Evolutionary conservation across 2,329 filamentous ascomycete genomes (phyloP).

Genomic region (Rhynchosporium graminicola): DNA sequence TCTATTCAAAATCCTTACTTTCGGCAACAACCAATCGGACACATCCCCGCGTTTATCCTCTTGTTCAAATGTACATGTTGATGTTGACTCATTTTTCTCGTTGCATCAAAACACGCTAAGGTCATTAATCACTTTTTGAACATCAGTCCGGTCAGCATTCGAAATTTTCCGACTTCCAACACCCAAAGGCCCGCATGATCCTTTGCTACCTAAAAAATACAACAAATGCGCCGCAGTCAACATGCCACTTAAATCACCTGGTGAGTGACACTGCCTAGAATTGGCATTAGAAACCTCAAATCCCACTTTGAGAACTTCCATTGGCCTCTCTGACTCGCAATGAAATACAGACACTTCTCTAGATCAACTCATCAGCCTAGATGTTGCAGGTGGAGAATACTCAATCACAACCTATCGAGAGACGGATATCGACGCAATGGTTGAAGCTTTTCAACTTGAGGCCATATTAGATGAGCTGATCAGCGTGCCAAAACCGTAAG

Average conservation of each 20-base stretch:
- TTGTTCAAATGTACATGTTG: too few species aligned
- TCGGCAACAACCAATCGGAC: background rate
- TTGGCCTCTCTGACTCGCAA: background rate
- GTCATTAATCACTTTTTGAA: background rate
- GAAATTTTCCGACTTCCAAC: background rate
- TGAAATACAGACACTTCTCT: background rate
- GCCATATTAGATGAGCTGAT: slow-evolving; percentile 3
- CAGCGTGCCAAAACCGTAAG: slow-evolving; percentile 9
- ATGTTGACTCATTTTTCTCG: slow-evolving; percentile 3
- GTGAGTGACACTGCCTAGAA: background rate
- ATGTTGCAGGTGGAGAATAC: slow-evolving; percentile 1
- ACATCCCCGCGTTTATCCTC: background rate
- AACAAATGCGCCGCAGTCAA: background rate
- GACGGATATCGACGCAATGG: background rate
- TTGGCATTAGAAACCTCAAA: background rate
- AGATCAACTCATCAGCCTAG: background rate
- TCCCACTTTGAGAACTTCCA: background rate
- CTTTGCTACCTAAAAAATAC: background rate
- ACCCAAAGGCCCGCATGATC: too few species aligned
- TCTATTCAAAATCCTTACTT: too few species aligned
- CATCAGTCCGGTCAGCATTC: background rate
- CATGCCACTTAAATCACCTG: background rate
- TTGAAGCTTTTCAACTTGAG: slow-evolving; percentile 4
- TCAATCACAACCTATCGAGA: slow-evolving; percentile 6
- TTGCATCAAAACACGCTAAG: background rate